Percentiles rank a stretch among this genome's conserved stretches.
Evolutionary conservation across 2,329 filamentous ascomycete genomes (phyloP).

Genomic region (Curvularia verruculosa): DNA sequence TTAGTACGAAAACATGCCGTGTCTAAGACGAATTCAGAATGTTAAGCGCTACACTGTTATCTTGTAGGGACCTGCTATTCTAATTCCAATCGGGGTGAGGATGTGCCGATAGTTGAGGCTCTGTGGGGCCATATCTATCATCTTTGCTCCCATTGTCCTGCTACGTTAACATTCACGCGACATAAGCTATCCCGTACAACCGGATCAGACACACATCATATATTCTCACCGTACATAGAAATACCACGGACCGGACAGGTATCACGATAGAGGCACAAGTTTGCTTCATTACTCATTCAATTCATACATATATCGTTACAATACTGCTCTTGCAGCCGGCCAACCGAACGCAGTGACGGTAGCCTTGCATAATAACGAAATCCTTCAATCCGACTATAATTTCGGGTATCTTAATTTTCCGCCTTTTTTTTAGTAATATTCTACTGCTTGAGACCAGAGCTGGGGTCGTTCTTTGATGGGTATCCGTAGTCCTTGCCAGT

Average conservation of each 20-base stretch:
- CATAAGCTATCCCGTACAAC: neutral
- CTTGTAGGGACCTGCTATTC: neutral
- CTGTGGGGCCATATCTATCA: neutral
- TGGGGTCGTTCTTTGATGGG: constrained; percentile 50
- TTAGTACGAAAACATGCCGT: neutral
- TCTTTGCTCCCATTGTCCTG: neutral
- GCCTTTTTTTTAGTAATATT: neutral
- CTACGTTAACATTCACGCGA: neutral
- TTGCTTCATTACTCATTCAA: constrained; percentile 13
- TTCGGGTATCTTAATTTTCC: constrained; percentile 8
- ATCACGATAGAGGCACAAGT: neutral
- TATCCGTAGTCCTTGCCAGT: constrained; percentile 52
- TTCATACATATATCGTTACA: constrained; percentile 9
- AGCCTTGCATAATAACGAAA: constrained; percentile 8
- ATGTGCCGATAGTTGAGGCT: neutral
- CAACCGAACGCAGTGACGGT: constrained; percentile 22
- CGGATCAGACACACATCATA: neutral
- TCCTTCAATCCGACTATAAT: constrained; percentile 10
- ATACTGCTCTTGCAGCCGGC: constrained; percentile 19
- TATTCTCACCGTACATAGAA: neutral
- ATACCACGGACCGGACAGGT: too few relatives aligned
- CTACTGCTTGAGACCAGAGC: constrained; percentile 33
- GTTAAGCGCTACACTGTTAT: neutral
- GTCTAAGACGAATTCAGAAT: neutral
- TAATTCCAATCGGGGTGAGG: too few relatives aligned